These are phyloP conservation scores for Sonneratia alba DNA, from an alignment of 345 rosid species.

Conservation along the genomic window DNA sequence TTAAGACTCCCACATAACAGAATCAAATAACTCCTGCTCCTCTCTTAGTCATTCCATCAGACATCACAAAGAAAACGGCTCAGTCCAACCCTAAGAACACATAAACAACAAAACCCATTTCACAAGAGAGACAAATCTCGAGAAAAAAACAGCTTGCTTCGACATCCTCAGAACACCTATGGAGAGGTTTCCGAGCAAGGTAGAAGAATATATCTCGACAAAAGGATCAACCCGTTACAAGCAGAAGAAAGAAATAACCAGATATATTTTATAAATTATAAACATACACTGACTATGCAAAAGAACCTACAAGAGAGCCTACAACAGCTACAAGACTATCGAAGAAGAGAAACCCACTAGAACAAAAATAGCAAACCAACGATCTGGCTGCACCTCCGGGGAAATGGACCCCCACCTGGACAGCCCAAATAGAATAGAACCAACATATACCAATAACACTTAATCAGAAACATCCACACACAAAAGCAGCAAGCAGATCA, in stretches of 20 bases:
- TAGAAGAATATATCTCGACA: background rate
- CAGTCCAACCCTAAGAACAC: background rate
- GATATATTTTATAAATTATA: too few relatives aligned
- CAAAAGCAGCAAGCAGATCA: constrained; percentile 1
- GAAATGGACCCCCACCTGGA: background rate
- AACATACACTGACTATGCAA: background rate
- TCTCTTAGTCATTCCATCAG: background rate
- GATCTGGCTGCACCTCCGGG: background rate
- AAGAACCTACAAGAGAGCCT: background rate
- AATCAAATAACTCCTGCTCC: background rate
- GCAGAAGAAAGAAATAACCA: background rate
- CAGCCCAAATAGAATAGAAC: background rate
- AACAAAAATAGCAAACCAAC: background rate
- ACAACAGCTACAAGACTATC: background rate
- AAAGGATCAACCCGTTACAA: background rate
- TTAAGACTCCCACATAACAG: background rate
- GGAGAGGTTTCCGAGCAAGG: background rate
- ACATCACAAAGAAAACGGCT: background rate
- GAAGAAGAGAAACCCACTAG: background rate
- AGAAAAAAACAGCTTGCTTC: background rate
- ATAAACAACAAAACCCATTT: background rate
- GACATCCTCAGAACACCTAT: background rate
- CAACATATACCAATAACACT: background rate
- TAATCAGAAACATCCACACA: background rate
- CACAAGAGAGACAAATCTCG: background rate